Evolutionary conservation across 139 green algal genomes (phyloP).

Genomic region (Astrephomene gubernaculifera): DNA sequence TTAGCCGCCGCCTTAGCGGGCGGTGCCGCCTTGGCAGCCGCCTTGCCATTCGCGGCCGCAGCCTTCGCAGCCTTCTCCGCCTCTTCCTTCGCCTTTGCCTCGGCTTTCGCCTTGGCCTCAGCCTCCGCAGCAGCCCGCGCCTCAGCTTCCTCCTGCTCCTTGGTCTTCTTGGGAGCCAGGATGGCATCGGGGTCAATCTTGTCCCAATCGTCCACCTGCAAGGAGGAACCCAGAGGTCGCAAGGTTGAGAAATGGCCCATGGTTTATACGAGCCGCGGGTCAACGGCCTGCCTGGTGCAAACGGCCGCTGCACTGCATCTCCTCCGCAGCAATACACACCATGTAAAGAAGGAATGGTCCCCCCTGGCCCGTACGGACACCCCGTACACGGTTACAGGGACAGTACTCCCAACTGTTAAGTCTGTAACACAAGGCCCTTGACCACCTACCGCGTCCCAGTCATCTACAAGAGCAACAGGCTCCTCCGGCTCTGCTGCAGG

Average conservation of each 20-base stretch:
- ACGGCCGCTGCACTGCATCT: no score
- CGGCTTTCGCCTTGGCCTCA: constrained; percentile 34
- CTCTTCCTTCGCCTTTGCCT: constrained; percentile 27
- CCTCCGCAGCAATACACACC: no score
- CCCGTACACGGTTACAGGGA: not conserved
- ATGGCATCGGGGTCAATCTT: constrained; percentile 72
- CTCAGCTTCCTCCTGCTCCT: constrained; percentile 42
- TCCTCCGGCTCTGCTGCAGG: constrained; percentile 2
- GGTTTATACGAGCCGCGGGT: no score
- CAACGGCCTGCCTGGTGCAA: no score
- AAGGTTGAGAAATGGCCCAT: no score
- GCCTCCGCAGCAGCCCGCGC: constrained; percentile 45
- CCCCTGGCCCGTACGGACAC: no score
- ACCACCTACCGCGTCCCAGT: constrained; percentile 58
- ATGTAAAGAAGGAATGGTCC: no score
- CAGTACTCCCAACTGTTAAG: no score
- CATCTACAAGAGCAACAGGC: constrained; percentile 46
- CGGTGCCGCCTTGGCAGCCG: constrained; percentile 22
- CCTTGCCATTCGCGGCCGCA: not conserved
- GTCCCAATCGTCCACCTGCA: constrained; percentile 76
- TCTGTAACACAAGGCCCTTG: no score
- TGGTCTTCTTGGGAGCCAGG: constrained; percentile 55
- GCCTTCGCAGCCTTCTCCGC: constrained; percentile 43
- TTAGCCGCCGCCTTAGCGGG: constrained; percentile 13
- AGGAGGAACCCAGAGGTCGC: no score